These are phyloP conservation scores for Cunninghamia lanceolata DNA, from an alignment of 75 land plant genomes.

Conservation along the genomic window DNA sequence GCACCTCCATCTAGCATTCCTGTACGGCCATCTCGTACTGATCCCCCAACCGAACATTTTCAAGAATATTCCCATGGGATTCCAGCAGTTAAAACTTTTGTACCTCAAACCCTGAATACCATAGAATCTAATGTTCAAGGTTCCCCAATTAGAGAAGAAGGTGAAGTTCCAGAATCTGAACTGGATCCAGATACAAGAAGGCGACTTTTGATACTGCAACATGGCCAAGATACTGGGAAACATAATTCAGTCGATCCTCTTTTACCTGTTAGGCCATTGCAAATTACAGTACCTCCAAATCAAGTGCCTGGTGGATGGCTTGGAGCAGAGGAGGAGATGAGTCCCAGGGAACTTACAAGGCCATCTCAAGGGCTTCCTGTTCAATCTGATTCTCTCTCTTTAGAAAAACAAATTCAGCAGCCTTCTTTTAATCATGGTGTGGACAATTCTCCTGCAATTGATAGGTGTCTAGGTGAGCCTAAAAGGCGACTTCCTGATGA, in stretches of 20 bases:
- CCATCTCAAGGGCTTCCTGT: constrained; percentile 26
- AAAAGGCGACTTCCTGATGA: constrained; percentile 29
- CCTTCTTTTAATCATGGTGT: constrained; percentile 25
- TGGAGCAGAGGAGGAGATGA: constrained; percentile 48
- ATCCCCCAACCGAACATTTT: constrained; percentile 6
- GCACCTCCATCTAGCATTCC: neutral
- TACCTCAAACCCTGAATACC: neutral
- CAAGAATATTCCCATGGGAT: constrained; percentile 13
- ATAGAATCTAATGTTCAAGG: constrained; percentile 19
- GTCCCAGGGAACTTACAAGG: constrained; percentile 31
- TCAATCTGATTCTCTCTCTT: constrained; percentile 37
- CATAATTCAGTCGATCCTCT: constrained; percentile 13
- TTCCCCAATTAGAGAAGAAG: constrained; percentile 44
- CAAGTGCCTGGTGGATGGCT: constrained; percentile 45
- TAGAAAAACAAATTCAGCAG: constrained; percentile 35
- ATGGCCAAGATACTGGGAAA: constrained; percentile 40
- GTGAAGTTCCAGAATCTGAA: constrained; percentile 54
- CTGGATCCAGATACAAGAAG: constrained; percentile 61
- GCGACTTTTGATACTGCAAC: constrained; percentile 48
- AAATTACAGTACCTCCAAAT: constrained; percentile 19
- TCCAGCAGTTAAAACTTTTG: neutral
- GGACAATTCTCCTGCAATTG: constrained; percentile 9
- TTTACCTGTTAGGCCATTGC: constrained; percentile 14
- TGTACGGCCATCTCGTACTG: constrained; percentile 1
- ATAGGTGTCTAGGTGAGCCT: constrained; percentile 7